These are phyloP conservation scores for Rhizoclosmatium globosum DNA, from an alignment of 192 early-diverging fungal genomes.

Conservation along the genomic window DNA sequence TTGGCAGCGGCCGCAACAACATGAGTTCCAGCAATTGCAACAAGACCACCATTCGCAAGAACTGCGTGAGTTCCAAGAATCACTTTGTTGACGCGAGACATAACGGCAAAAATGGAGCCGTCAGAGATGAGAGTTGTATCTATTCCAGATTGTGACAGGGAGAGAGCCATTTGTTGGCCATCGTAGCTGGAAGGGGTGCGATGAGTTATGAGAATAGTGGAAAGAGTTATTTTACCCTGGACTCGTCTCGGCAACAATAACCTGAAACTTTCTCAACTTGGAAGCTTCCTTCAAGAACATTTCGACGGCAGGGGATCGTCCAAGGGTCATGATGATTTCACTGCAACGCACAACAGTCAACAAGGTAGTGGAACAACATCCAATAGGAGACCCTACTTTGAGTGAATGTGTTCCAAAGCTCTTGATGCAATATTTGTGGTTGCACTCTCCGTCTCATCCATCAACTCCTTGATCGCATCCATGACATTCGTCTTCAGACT, in stretches of 20 bases:
- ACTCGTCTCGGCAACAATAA: conserved; percentile 93
- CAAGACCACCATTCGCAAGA: conserved; percentile 91
- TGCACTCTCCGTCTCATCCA: conserved; percentile 83
- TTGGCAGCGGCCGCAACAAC: conserved; percentile 90
- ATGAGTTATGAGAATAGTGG: neutral
- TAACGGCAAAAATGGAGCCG: conserved; percentile 94
- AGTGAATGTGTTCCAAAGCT: conserved; percentile 92
- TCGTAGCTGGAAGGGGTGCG: conserved; percentile 62
- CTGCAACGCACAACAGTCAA: conserved; percentile 49
- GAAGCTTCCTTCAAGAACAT: conserved; percentile 87
- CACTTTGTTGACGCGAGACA: conserved; percentile 98
- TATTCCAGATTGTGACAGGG: conserved; percentile 80
- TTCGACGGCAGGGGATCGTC: conserved; percentile 85
- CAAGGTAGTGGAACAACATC: neutral
- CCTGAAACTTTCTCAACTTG: conserved; percentile 86
- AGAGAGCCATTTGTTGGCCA: conserved; percentile 85
- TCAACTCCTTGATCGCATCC: conserved; percentile 86
- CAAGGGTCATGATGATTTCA: conserved; percentile 95
- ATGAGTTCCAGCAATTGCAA: conserved; percentile 82
- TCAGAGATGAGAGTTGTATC: conserved; percentile 92
- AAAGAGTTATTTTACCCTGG: conserved; percentile 62
- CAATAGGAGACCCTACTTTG: conserved; percentile 69
- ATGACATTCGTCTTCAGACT: conserved; percentile 81
- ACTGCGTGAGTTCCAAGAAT: conserved; percentile 91
- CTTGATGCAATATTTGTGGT: conserved; percentile 81